Percentiles rank a stretch among this genome's conserved stretches.
Conservation (phyloP, 2,329 filamentous ascomycete genomes). For the Aspergillus fischeri region DNA sequence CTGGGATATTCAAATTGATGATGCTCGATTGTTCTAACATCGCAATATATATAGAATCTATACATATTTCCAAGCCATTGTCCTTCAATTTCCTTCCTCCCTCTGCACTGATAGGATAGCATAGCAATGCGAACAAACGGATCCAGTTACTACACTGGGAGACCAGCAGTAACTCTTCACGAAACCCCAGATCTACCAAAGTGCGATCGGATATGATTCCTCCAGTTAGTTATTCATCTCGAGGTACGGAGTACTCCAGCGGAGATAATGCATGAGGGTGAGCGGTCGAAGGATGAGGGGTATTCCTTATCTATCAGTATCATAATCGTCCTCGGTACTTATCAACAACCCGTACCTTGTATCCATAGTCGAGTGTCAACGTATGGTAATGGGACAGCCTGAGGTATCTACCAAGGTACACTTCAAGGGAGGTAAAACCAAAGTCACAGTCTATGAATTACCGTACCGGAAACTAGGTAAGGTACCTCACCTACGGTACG, state of each 20-base stretch:
- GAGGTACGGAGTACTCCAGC: not conserved
- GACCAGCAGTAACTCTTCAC: not conserved
- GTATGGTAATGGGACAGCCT: not conserved
- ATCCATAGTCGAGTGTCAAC: not conserved
- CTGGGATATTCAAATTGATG: not conserved
- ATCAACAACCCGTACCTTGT: not conserved
- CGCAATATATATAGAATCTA: not conserved
- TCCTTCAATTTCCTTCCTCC: not conserved
- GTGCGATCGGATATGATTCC: not conserved
- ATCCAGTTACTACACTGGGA: not conserved
- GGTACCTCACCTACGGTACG: too few relatives aligned
- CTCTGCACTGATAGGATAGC: not conserved
- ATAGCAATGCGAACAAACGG: not conserved
- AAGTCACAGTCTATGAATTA: not conserved
- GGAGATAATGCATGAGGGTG: not conserved
- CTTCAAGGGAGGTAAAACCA: not conserved
- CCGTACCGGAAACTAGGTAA: not conserved
- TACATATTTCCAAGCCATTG: not conserved
- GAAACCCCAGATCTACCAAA: not conserved
- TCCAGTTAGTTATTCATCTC: not conserved
- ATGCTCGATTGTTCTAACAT: not conserved
- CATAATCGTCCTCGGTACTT: not conserved
- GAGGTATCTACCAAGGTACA: not conserved
- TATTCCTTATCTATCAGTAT: not conserved
- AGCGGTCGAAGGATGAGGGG: not conserved